Conservation (phyloP, 176 grass and related monocot genomes). For the Calamus simplicifolius region DNA sequence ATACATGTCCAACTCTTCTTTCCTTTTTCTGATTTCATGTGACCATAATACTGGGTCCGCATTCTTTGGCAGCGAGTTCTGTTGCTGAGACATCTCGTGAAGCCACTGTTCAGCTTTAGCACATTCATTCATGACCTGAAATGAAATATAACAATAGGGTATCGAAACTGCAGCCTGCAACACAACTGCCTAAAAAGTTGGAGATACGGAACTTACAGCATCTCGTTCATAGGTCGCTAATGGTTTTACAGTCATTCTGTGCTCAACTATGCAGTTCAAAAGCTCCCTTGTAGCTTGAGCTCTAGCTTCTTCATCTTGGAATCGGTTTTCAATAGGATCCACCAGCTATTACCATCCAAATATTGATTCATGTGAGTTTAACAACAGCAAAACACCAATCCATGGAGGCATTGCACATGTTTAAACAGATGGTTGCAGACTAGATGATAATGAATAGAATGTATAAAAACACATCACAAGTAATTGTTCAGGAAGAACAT, state of each 20-base stretch:
- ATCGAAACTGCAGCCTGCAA: background rate
- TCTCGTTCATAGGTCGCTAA: conserved; percentile 45
- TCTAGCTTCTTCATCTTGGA: conserved; percentile 85
- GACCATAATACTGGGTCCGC: conserved; percentile 80
- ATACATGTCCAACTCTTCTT: conserved; percentile 67
- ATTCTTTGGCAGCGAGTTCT: conserved; percentile 74
- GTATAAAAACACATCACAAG: no score
- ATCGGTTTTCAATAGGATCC: conserved; percentile 90
- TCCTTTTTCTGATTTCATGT: conserved; percentile 57
- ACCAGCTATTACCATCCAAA: conserved; percentile 50
- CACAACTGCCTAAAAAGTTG: no score
- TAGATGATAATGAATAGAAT: no score
- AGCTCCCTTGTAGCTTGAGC: conserved; percentile 54
- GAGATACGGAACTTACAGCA: conserved; percentile 39
- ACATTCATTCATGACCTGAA: conserved; percentile 65
- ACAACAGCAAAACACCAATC: no score
- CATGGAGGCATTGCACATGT: no score
- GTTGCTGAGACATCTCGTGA: conserved; percentile 49
- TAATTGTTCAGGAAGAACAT: no score
- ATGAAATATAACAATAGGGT: conserved; percentile 12
- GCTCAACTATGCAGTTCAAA: conserved; percentile 53
- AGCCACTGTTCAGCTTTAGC: conserved; percentile 79
- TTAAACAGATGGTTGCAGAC: no score
- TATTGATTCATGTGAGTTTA: no score
- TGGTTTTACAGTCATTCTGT: conserved; percentile 58